A percentile compares a stretch with the other conserved stretches of the same genome.
Evolutionary conservation across 345 rosid genomes (phyloP).

Genomic region (Capsella bursapastoris): DNA sequence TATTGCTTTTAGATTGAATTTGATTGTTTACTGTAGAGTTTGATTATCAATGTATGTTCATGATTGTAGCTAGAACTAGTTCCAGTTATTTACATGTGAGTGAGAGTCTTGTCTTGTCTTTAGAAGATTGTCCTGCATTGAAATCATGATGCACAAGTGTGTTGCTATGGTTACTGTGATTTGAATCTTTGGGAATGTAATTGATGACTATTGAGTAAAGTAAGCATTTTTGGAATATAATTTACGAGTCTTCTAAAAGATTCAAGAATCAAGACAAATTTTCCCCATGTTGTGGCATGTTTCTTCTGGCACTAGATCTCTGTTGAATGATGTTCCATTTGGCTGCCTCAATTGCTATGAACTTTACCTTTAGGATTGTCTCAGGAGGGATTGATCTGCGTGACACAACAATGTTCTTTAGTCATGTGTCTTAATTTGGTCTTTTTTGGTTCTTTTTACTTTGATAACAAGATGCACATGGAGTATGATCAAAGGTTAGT

Average conservation of each 20-base stretch:
- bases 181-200: neutral
- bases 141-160: neutral
- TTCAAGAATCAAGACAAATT: neutral
- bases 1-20: neutral
- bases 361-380: no score
- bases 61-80: neutral
- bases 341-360: no score
- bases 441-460: conserved; percentile 3
- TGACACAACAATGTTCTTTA: neutral
- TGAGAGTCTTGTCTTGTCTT: neutral
- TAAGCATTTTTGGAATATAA: neutral
- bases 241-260: neutral
- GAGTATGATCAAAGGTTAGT: neutral
- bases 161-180: neutral
- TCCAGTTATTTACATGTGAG: neutral
- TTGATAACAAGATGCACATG: neutral
- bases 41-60: neutral
- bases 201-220: neutral
- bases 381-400: neutral
- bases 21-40: neutral
- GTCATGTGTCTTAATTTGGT: neutral
- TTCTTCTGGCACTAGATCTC: neutral
- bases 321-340: no score
- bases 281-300: no score
- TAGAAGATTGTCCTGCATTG: neutral